Percentiles rank a stretch among this genome's conserved stretches.
Evolutionary conservation across 176 grass and related monocot species (phyloP).

Genomic region (Eleusine indica): DNA sequence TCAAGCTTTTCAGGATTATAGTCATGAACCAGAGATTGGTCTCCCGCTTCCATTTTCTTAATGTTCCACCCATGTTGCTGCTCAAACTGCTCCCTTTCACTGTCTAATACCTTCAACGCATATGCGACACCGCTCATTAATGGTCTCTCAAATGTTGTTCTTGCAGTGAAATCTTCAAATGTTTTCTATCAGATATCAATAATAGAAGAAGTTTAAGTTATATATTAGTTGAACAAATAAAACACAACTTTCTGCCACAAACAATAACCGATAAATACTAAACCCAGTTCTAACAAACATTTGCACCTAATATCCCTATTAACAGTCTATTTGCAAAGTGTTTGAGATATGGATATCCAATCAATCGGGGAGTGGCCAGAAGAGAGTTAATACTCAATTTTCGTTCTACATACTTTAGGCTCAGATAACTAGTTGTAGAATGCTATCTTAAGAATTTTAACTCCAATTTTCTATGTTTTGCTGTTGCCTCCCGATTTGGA

Average conservation of each 20-base stretch:
- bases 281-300: neutral
- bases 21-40: slow-evolving; percentile 67
- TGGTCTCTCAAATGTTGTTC: slow-evolving; percentile 85
- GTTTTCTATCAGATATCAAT: slow-evolving; percentile 57
- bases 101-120: slow-evolving; percentile 72
- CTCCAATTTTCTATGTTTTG: neutral
- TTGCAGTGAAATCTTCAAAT: slow-evolving; percentile 75
- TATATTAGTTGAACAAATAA: neutral
- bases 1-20: slow-evolving; percentile 71
- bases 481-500: neutral
- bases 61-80: slow-evolving; percentile 71
- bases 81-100: slow-evolving; percentile 69
- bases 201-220: neutral
- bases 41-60: slow-evolving; percentile 78
- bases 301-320: neutral
- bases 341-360: neutral
- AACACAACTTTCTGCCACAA: neutral
- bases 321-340: neutral
- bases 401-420: neutral
- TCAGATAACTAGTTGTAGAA: neutral
- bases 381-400: too few relatives aligned
- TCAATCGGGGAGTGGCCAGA: neutral
- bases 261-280: neutral
- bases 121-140: slow-evolving; percentile 82
- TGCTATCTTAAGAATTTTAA: neutral